Evolutionary conservation across 2,329 filamentous ascomycete genomes (phyloP).

Genomic region (Microsporum audouinii): DNA sequence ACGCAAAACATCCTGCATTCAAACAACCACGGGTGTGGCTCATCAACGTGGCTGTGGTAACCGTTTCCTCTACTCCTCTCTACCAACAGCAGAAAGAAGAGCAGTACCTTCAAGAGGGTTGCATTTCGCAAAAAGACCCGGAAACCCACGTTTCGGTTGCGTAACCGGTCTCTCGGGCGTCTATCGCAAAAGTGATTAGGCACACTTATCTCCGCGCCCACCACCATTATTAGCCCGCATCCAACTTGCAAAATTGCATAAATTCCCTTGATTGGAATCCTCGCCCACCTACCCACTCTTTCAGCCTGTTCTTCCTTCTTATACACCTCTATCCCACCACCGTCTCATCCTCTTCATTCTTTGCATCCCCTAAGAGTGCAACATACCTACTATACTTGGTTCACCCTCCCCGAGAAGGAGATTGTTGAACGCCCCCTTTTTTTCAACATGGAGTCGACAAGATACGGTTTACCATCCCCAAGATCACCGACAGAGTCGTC

Average conservation of each 20-base stretch:
- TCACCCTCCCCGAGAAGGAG: not conserved
- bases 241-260: not conserved
- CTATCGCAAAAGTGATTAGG: not conserved
- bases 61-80: not conserved
- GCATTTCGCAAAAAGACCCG: not conserved
- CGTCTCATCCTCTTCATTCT: not conserved
- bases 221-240: not conserved
- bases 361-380: not conserved
- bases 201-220: not conserved
- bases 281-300: not conserved
- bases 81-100: not conserved
- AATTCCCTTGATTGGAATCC: not conserved
- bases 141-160: not conserved
- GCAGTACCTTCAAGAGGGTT: not conserved
- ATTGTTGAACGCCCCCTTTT: not conserved
- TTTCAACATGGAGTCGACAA: not conserved
- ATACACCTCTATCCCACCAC: not conserved
- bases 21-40: not conserved
- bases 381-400: not conserved
- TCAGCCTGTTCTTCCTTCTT: not conserved
- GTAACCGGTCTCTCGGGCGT: not conserved
- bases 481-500: conserved; percentile 7
- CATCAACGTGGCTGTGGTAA: not conserved
- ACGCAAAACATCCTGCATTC: not conserved
- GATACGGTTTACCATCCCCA: not conserved